These are phyloP conservation scores for Geotrichum ghanense DNA, from an alignment of 805 yeast species.

Conservation along the genomic window DNA sequence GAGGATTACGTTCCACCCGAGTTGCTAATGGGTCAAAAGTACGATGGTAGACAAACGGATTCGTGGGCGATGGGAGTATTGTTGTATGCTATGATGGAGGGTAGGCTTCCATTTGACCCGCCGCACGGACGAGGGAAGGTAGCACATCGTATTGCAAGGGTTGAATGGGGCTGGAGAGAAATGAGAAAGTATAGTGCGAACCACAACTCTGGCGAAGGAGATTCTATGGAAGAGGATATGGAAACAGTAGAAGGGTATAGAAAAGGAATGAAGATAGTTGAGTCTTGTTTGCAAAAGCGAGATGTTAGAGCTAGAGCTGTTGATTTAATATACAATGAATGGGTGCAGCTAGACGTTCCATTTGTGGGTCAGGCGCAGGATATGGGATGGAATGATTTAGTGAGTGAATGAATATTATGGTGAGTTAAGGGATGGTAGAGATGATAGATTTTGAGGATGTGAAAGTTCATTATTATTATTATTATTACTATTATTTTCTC, in stretches of 20 bases:
- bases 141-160: constrained; percentile 83
- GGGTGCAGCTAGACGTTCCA: constrained; percentile 25
- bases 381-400: no score
- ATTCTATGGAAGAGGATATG: constrained; percentile 16
- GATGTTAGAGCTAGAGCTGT: constrained; percentile 32
- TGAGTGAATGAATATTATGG: no score
- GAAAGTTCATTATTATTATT: no score
- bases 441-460: no score
- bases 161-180: constrained; percentile 80
- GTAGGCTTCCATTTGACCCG: constrained; percentile 84
- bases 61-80: constrained; percentile 93
- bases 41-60: constrained; percentile 86
- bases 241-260: constrained; percentile 29
- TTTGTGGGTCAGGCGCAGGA: no score
- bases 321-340: constrained; percentile 26
- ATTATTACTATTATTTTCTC: not conserved
- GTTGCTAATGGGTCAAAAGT: constrained; percentile 75
- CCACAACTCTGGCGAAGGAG: constrained; percentile 8
- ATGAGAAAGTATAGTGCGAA: constrained; percentile 29
- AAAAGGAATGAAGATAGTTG: constrained; percentile 39
- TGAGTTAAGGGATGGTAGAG: no score
- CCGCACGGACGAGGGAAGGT: constrained; percentile 46
- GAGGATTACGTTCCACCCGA: constrained; percentile 97
- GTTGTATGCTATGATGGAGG: constrained; percentile 74
- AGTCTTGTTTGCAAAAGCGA: constrained; percentile 36